Percentiles rank a stretch among this genome's conserved stretches.
Evolutionary conservation across 805 yeast genomes (phyloP).

Genomic region (Kluyveromyces siamensis): DNA sequence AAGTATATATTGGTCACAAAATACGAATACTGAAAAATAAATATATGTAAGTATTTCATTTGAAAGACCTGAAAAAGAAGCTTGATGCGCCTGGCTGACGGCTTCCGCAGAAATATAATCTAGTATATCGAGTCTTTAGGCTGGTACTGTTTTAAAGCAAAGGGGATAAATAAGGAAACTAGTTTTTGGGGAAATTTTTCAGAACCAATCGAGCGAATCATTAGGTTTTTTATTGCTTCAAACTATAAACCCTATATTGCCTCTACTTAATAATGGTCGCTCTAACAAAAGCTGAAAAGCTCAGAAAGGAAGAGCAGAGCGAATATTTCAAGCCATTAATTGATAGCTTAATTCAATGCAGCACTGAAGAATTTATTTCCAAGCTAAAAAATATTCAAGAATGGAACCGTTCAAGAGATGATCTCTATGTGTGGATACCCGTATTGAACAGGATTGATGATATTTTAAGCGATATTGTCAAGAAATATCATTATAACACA

Average conservation of each 20-base stretch:
- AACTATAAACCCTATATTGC: neutral
- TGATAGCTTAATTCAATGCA: constrained; percentile 32
- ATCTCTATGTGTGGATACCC: constrained; percentile 67
- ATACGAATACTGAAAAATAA: neutral
- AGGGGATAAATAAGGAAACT: neutral
- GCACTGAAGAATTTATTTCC: constrained; percentile 33
- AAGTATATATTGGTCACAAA: neutral
- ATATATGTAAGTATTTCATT: neutral
- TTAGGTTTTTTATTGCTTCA: neutral
- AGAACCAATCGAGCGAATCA: neutral
- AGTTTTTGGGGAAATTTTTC: neutral
- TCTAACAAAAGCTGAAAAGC: constrained; percentile 22
- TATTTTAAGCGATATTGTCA: constrained; percentile 45
- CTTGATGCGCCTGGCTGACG: neutral
- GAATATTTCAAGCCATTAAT: constrained; percentile 27
- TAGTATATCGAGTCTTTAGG: neutral
- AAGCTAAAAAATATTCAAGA: constrained; percentile 30
- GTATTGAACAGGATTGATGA: constrained; percentile 69
- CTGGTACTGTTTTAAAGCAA: neutral
- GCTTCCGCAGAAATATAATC: neutral
- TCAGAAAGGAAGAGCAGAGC: constrained; percentile 24
- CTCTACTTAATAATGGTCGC: constrained; percentile 16
- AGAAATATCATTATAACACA: constrained; percentile 35
- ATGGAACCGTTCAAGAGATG: constrained; percentile 62
- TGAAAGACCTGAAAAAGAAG: neutral